Base-by-base conservation (phyloP, 2,329 filamentous ascomycete genomes). In the Sclerotinia minor region DNA sequence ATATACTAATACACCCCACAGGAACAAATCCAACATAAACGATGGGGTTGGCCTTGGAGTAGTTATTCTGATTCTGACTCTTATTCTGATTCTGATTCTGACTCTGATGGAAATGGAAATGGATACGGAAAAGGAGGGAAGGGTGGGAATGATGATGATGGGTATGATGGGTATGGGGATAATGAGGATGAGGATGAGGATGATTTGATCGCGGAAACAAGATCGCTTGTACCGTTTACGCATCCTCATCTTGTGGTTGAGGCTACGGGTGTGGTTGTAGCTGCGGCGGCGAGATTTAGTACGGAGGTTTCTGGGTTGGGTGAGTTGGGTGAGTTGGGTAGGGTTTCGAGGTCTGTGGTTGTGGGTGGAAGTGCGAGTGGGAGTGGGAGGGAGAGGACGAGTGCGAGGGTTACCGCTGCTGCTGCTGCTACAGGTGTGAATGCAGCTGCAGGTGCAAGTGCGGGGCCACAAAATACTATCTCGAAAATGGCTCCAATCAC, bases 41-140 rank as follows among this genome's bases (percentile, higher is more conserved):
- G 64, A 17, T 66, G 55, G 44, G 24, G 17, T 13, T 66, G 54
- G 64, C 64, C 64, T 21, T 66, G 64, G 64, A 50, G 50, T 47
- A 35, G 49, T 8, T n/a, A 38, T 21, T 49, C 61, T 8, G 32
- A 38, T 26, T 49, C 61, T 8, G 32, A 38, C 21, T 64, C 61
- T 1, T n/a, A n/a, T n/a, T n/a, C n/a, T n/a, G n/a, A 38, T 21
- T 49, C 61, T 8, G 32, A 38, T 26, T 49, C 61, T 8, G 32
- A 38, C 21, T 64, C 61, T 1, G n/a, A n/a, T n/a, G n/a, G n/a
- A n/a, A 66, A 69, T 15, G 55, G 53, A 58, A 7, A 2, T 49
- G 54, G 41, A 15, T 2, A 45, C 60, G 50, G 38, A 52, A 41
- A 41, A 13, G 61, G 58, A 61, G 60, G 65, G 49, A 24, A 24